phyloP scores from a whole-genome alignment of 371 early-diverging fungal genomes.

The Mortierella sp. region DNA sequence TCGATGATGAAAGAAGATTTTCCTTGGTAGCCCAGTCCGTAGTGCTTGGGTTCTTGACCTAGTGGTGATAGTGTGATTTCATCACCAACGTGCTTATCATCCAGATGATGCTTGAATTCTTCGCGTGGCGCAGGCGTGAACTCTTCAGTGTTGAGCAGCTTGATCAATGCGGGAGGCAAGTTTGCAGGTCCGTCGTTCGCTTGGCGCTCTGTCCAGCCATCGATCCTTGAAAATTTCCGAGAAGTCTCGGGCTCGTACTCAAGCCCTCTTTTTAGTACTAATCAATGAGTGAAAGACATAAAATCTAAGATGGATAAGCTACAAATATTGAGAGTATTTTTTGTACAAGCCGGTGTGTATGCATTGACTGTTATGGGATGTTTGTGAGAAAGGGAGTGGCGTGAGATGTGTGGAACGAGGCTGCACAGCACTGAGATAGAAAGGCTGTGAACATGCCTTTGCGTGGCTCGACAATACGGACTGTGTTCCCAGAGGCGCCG shows the following conservation, averaged over 20 bases:
- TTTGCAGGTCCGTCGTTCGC: constrained; percentile 6
- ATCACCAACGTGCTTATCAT: constrained; percentile 19
- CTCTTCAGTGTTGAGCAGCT: constrained; percentile 12
- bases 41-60: constrained; percentile 33
- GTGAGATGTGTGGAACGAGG: no score
- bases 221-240: constrained; percentile 8
- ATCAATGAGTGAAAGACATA: not conserved
- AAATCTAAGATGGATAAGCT: not conserved
- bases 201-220: constrained; percentile 3
- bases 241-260: constrained; percentile 10
- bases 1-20: constrained; percentile 28
- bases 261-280: constrained; percentile 9
- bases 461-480: no score
- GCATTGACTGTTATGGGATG: no score
- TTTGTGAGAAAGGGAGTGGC: no score
- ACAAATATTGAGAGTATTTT: no score
- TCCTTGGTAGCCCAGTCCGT: constrained; percentile 31
- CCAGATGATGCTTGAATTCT: constrained; percentile 15
- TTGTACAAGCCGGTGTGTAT: no score
- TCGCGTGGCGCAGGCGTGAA: constrained; percentile 27
- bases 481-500: no score
- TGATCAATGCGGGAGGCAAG: constrained; percentile 6
- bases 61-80: constrained; percentile 28
- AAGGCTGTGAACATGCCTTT: no score
- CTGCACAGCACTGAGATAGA: no score